These are phyloP conservation scores for Fusarium miscanthi DNA, from an alignment of 2,329 filamentous ascomycete species.

Conservation along the genomic window DNA sequence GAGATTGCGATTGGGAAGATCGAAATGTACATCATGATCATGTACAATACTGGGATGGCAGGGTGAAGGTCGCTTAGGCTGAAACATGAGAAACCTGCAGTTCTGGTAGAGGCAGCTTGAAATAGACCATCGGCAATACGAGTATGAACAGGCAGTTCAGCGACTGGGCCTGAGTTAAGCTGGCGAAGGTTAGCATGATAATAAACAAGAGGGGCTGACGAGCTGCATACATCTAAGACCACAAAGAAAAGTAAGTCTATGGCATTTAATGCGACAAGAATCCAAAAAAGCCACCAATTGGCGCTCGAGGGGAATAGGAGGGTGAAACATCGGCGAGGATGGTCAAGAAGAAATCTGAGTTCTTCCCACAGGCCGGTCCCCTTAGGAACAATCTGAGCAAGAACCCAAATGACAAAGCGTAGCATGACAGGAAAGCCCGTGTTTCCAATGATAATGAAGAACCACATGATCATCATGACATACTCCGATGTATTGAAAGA, in stretches of 20 bases:
- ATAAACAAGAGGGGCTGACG: not conserved
- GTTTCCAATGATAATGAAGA: conserved; percentile 93
- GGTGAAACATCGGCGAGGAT: conserved; percentile 96
- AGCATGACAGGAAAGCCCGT: conserved; percentile 96
- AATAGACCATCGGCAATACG: conserved; percentile 89
- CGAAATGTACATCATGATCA: conserved; percentile 99
- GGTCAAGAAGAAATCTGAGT: conserved; percentile 88
- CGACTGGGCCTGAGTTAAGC: conserved; percentile 78
- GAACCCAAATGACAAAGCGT: conserved; percentile 88
- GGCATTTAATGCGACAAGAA: conserved; percentile 83
- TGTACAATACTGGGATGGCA: conserved; percentile 90
- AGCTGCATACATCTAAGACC: conserved; percentile 79
- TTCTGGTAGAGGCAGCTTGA: conserved; percentile 88
- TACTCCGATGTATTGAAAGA: conserved; percentile 84
- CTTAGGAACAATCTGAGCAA: conserved; percentile 73
- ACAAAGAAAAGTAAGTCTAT: conserved; percentile 92
- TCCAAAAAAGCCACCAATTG: conserved; percentile 95
- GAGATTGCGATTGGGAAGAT: conserved; percentile 97
- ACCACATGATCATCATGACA: conserved; percentile 80
- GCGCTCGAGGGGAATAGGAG: conserved; percentile 89
- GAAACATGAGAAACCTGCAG: conserved; percentile 88
- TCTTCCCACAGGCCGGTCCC: conserved; percentile 86
- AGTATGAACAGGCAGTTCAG: conserved; percentile 74
- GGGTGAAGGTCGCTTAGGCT: conserved; percentile 84
- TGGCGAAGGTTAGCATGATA: conserved; percentile 50